Evolutionary conservation across 805 yeast genomes (phyloP).

Genomic region (Groenewaldozyma salmanticensis): DNA sequence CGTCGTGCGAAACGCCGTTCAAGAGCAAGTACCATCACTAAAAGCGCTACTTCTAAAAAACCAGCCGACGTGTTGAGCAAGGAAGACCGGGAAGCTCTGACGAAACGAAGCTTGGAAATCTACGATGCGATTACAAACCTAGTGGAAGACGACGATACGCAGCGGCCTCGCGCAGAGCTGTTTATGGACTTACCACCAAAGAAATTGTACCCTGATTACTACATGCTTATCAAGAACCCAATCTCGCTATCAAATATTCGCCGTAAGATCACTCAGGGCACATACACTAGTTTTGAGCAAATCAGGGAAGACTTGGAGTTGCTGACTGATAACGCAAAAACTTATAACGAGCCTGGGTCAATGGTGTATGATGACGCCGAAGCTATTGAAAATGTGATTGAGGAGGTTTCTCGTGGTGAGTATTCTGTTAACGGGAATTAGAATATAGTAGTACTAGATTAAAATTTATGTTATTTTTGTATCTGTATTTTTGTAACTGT

Average conservation of each 20-base stretch:
- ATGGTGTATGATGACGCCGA: slow-evolving; percentile 52
- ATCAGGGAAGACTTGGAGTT: slow-evolving; percentile 41
- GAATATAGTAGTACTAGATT: too few relatives aligned
- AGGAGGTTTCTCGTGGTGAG: too few relatives aligned
- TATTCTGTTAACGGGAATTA: too few relatives aligned
- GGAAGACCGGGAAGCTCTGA: slow-evolving; percentile 18
- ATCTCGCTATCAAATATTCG: slow-evolving; percentile 49
- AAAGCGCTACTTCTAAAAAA: background rate
- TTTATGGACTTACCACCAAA: slow-evolving; percentile 68
- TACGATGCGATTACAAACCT: slow-evolving; percentile 17
- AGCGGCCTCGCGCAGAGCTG: slow-evolving; percentile 40
- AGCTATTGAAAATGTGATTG: slow-evolving; percentile 6
- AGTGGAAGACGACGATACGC: slow-evolving; percentile 40
- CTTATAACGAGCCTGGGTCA: slow-evolving; percentile 61
- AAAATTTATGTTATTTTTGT: too few relatives aligned
- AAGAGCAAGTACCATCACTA: background rate
- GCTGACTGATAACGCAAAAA: slow-evolving; percentile 61
- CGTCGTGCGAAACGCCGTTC: background rate
- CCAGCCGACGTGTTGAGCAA: background rate
- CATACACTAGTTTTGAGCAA: slow-evolving; percentile 33
- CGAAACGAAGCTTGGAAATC: slow-evolving; percentile 9
- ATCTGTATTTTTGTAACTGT: too few relatives aligned
- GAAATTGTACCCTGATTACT: slow-evolving; percentile 78
- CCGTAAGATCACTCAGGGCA: slow-evolving; percentile 32
- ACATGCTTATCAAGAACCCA: slow-evolving; percentile 49